A percentile compares a stretch with the other conserved stretches of the same genome.
Evolutionary conservation across 208 protist species (phyloP).

Genomic region (Herpetomonas muscarum): DNA sequence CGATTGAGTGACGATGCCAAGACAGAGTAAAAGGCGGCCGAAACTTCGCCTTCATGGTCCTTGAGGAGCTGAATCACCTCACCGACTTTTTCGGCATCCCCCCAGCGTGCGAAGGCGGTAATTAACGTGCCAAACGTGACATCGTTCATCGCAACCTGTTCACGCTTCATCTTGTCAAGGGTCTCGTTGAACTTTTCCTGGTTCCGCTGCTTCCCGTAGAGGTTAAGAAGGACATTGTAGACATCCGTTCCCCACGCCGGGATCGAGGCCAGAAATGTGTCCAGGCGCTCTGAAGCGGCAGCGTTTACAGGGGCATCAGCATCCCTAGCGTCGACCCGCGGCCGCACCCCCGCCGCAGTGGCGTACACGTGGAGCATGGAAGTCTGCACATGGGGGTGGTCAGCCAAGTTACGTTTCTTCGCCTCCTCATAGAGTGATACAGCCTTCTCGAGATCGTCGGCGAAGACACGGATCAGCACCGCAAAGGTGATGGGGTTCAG

Average conservation of each 20-base stretch:
- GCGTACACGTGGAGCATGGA: conserved; percentile 70
- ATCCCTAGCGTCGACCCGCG: conserved; percentile 2
- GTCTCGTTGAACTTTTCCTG: conserved; percentile 55
- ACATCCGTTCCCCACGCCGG: conserved; percentile 64
- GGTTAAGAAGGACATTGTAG: conserved; percentile 85
- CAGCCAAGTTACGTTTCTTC: conserved; percentile 48
- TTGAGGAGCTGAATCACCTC: conserved; percentile 77
- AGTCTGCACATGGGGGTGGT: conserved; percentile 83
- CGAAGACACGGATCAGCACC: conserved; percentile 69
- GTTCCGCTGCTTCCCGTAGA: conserved; percentile 68
- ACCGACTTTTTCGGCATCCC: conserved; percentile 54
- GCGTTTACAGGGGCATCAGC: conserved; percentile 2
- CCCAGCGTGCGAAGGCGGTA: conserved; percentile 78
- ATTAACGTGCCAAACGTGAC: conserved; percentile 89
- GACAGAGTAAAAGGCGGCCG: conserved; percentile 80
- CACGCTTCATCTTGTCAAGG: conserved; percentile 74
- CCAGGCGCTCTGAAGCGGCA: conserved; percentile 8
- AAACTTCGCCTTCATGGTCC: conserved; percentile 66
- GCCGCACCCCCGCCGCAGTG: too few species aligned
- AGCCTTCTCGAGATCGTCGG: conserved; percentile 36
- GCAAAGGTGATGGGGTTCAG: conserved; percentile 71
- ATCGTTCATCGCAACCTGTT: conserved; percentile 79
- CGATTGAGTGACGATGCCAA: conserved; percentile 76
- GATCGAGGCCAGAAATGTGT: conserved; percentile 50
- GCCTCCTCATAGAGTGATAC: conserved; percentile 58